Conservation (phyloP, 2,329 filamentous ascomycete species). For the Aureobasidium sp. region DNA sequence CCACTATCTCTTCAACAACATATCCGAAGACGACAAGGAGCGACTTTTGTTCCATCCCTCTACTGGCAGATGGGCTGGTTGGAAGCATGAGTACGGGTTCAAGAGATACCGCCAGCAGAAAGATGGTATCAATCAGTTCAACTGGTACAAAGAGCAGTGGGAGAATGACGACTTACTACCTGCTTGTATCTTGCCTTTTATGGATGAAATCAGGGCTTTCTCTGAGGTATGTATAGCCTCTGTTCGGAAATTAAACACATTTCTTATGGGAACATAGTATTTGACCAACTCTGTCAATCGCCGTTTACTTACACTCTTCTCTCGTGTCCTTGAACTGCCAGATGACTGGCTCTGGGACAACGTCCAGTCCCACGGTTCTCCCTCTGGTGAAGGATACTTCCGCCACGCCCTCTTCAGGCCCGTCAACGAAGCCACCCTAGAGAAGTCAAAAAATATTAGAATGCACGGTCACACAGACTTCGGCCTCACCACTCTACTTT, state of each 20-base stretch:
- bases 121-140: constrained; percentile 50
- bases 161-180: constrained; percentile 40
- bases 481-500: constrained; percentile 36
- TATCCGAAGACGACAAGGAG: constrained; percentile 44
- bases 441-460: constrained; percentile 24
- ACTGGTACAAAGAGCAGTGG: constrained; percentile 37
- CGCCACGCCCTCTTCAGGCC: constrained; percentile 29
- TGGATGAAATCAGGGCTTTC: constrained; percentile 45
- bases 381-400: constrained; percentile 42
- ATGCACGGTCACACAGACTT: constrained; percentile 36
- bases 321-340: constrained; percentile 39
- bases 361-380: constrained; percentile 38
- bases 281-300: constrained; percentile 44
- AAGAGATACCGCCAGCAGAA: constrained; percentile 38
- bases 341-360: constrained; percentile 39
- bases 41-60: constrained; percentile 43
- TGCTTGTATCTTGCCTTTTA: constrained; percentile 42
- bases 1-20: constrained; percentile 46
- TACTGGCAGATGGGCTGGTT: constrained; percentile 45
- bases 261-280: constrained; percentile 25
- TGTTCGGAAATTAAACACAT: background rate
- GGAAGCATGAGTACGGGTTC: constrained; percentile 44
- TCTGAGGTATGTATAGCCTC: constrained; percentile 30
- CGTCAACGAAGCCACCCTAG: constrained; percentile 18
- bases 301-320: constrained; percentile 33